Evolutionary conservation across 1,284 basidiomycete species (phyloP).

Genomic region (Coniferiporia weirii): DNA sequence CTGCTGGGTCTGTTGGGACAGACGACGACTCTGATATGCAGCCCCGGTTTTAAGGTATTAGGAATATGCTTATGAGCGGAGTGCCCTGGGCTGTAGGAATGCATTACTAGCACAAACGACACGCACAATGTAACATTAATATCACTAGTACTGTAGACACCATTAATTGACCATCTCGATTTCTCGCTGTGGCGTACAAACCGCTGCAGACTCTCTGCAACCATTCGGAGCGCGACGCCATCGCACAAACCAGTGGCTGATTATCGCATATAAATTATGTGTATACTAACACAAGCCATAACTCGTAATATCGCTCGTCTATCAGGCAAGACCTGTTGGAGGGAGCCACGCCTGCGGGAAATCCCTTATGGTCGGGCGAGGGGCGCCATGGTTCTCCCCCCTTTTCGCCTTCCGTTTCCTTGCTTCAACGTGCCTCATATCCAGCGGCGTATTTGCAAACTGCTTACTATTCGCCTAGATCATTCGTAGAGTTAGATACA

Average conservation of each 20-base stretch:
- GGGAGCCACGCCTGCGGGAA: conserved; percentile 16
- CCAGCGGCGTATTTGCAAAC: conserved; percentile 9
- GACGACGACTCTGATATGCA: conserved; percentile 16
- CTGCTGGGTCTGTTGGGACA: conserved; percentile 25
- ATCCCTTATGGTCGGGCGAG: conserved; percentile 6
- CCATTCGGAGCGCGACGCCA: background rate
- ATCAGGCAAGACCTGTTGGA: background rate
- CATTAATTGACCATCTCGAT: too few relatives aligned
- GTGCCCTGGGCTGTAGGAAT: background rate
- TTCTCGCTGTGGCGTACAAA: too few relatives aligned
- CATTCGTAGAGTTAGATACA: conserved; percentile 10
- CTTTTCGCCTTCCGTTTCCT: conserved; percentile 6
- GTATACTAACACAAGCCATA: too few relatives aligned
- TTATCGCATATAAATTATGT: background rate
- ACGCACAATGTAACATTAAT: conserved; percentile 1
- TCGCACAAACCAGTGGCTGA: background rate
- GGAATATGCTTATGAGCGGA: conserved; percentile 5
- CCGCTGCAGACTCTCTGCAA: background rate
- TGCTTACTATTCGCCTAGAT: background rate
- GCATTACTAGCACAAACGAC: conserved; percentile 11
- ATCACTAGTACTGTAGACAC: background rate
- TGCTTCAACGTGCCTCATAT: conserved; percentile 16
- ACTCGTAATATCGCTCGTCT: background rate
- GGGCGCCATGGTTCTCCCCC: background rate
- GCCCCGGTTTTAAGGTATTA: background rate